Evolutionary conservation across 495 filamentous ascomycete species (phyloP), one percentile per base, ranked within the genome.

Genomic region (Penicillium canariense): DNA sequence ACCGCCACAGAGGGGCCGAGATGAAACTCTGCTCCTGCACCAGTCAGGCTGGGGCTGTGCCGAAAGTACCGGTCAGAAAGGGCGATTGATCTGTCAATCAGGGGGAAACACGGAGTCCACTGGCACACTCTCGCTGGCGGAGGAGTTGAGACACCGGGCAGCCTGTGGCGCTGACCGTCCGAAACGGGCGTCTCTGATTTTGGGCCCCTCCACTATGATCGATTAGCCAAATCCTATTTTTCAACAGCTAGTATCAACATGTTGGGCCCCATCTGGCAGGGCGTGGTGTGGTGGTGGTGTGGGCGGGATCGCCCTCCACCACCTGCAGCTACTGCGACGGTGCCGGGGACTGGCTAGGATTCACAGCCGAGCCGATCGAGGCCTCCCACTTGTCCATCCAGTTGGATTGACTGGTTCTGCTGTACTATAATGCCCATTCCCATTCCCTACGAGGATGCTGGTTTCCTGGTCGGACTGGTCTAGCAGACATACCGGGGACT

Each of bases 1-100:
- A 64, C 61, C 62, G 63, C 63, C 61, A 67, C 63, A 67, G 15
- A 55, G 63, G 63, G 63, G 56, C 42, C 34, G 20, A 46, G n/a
- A 38, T 32, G 40, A 42, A 22, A 23, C 9, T 42, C 35, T 40
- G 12, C 9, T 43, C 20, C 22, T 5, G 38, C 12, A 10, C 4
- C 38, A 22, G 22, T 12, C 2, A 22, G 38, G n/a, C 38, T 42
- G 38, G n/a, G n/a, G 38, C 20, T 25, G 20, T 42, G 38, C 25
- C 38, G 14, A 42, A 42, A 25, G 38, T 42, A 42, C 38, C 2
- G 20, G 20, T 22, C 18, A 42, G 38, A 42, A 18, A 62, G 52
- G 55, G 38, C 32, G 38, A 17, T 42, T 50, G 54, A 58, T 63
- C 47, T 52, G 53, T 60, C 60, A 56, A 45, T 48, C 39, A 48